Percentiles rank a stretch among this genome's conserved stretches.
These are phyloP conservation scores for Cercospora sojina DNA, from an alignment of 2,329 filamentous ascomycete species.

Conservation along the genomic window DNA sequence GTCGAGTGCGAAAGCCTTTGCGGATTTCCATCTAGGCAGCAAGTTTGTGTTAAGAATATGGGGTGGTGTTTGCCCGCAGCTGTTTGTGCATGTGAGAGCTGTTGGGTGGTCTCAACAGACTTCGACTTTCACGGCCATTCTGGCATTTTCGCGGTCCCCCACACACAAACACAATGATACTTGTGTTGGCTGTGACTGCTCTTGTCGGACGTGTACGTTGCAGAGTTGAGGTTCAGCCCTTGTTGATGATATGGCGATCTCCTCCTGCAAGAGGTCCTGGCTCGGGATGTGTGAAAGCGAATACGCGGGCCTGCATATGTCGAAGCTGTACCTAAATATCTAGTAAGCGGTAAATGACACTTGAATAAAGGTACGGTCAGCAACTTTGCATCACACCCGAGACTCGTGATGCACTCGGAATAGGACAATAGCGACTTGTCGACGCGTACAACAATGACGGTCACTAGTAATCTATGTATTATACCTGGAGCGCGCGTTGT, in stretches of 20 bases:
- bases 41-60: neutral
- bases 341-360: neutral
- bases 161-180: neutral
- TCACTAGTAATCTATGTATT: neutral
- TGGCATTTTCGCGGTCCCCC: neutral
- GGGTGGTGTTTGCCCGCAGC: neutral
- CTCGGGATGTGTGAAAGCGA: neutral
- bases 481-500: neutral
- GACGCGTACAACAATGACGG: neutral
- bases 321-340: neutral
- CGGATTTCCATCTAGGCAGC: neutral
- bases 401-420: neutral
- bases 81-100: neutral
- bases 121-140: neutral
- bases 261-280: neutral
- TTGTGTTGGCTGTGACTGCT: neutral
- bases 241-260: neutral
- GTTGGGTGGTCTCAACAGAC: neutral
- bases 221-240: neutral
- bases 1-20: neutral
- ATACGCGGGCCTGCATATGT: neutral
- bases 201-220: neutral
- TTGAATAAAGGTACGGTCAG: neutral
- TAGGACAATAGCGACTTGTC: neutral
- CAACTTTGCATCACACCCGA: neutral